Base-by-base conservation (phyloP, 495 filamentous ascomycete species). In the Aspergillus incahuasiensis region DNA sequence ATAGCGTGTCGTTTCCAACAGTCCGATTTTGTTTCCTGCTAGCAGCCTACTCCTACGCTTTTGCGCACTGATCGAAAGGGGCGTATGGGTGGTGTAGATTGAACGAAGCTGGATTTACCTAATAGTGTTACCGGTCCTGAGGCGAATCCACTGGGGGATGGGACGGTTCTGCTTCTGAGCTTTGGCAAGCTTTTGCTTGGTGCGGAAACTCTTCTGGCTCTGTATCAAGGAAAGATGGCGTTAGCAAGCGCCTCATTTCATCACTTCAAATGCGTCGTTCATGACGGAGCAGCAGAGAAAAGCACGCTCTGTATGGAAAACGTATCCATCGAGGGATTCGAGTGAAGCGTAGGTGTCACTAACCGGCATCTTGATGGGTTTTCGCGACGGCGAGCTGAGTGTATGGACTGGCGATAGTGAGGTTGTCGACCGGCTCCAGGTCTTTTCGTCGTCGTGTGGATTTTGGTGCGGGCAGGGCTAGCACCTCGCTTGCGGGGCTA, bases 151-250 rank as follows among this genome's bases (percentile, higher is more conserved):
- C 84, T 98, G 94, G 60, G 94, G 94, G 76, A 98, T 97, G 59
- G 94, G 94, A 67, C 95, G 84, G 87, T 97, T 98, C 82, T 96
- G 91, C 82, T 95, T 96, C 84, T 96, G 91, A 71, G 94, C 94
- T 84, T 91, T 96, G 71, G 95, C 94, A 82, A 98, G 94, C 94
- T 98, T 98, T 78, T 94, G 88, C 92, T 98, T 98, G 77, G 90
- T 95, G 74, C 89, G 87, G 89, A 97, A 97, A 71, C 91, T 90
- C 86, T 97, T 97, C 82, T 98, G 90, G 84, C 86, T 90, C 91
- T 96, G 75, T 58, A 57, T 58, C 25, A 49, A 55, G 46, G 22
- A 57, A 58, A 52, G 24, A 5, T 41, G 30, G n/a, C 19, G 55
- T 70, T 61, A 67, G 71, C 57, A 34, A 54, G 42, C 34, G 12